Evolutionary conservation across 345 rosid species (phyloP).

Genomic region (Eucalyptus coolabah): DNA sequence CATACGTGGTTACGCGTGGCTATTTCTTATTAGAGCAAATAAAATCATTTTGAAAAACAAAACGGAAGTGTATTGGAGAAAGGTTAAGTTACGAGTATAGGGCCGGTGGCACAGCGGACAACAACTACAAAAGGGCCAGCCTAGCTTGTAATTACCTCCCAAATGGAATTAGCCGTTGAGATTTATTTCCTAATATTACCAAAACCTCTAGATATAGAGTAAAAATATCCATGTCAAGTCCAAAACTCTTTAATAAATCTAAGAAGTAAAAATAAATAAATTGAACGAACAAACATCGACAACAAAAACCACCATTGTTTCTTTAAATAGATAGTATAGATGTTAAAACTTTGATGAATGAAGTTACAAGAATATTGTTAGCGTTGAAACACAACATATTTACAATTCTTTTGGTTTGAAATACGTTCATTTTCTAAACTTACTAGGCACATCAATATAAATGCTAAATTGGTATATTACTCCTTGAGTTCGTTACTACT

Average conservation of each 20-base stretch:
- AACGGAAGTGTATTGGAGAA: neutral
- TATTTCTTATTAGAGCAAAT: neutral
- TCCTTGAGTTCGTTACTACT: neutral
- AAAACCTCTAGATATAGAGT: neutral
- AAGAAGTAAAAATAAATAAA: neutral
- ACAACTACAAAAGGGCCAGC: neutral
- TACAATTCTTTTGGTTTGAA: no score
- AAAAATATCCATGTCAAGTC: neutral
- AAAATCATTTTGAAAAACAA: neutral
- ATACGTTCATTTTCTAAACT: neutral
- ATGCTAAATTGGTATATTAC: neutral
- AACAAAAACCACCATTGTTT: neutral
- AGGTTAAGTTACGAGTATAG: neutral
- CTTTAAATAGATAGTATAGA: neutral
- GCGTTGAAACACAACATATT: neutral
- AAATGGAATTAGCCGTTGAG: neutral
- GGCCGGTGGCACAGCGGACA: neutral
- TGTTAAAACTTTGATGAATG: neutral
- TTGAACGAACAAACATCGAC: neutral
- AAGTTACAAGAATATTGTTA: neutral
- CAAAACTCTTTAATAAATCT: neutral
- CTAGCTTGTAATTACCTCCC: neutral
- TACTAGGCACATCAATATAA: neutral
- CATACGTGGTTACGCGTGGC: neutral
- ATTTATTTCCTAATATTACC: neutral